Evolutionary conservation across 495 filamentous ascomycete genomes (phyloP).

Genomic region (Friedmanniomyces simplex): DNA sequence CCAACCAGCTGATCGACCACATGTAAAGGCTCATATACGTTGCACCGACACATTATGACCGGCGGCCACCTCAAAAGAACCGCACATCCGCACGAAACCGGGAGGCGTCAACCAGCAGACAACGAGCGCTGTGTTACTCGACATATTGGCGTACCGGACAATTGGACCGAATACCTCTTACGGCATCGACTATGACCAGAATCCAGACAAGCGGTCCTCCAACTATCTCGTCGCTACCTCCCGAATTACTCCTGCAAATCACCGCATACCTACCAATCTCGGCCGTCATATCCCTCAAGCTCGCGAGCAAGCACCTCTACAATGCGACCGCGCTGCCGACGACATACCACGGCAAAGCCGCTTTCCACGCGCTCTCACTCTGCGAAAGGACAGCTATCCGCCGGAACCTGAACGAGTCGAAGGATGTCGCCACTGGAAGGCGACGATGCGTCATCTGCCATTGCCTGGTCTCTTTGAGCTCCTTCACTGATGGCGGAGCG

Average conservation of each 20-base stretch:
- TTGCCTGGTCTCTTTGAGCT: background rate
- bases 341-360: background rate
- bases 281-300: background rate
- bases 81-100: too few relatives aligned
- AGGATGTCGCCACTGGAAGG: background rate
- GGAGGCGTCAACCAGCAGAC: too few relatives aligned
- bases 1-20: too few relatives aligned
- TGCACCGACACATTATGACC: too few relatives aligned
- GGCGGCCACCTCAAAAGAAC: too few relatives aligned
- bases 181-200: too few relatives aligned
- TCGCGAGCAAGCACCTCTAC: background rate
- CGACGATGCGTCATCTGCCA: conserved; percentile 11
- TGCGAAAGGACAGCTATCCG: background rate
- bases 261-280: conserved; percentile 2
- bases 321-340: background rate
- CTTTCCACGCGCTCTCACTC: background rate
- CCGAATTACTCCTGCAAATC: conserved; percentile 1
- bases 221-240: conserved; percentile 4
- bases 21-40: too few relatives aligned
- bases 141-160: too few relatives aligned
- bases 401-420: background rate
- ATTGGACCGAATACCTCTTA: too few relatives aligned
- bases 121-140: too few relatives aligned
- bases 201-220: too few relatives aligned
- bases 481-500: background rate